Evolutionary conservation across 1,284 basidiomycete genomes (phyloP), one percentile per base, ranked within the genome.

Genomic region (Sporisorium iseilematis-ciliati): DNA sequence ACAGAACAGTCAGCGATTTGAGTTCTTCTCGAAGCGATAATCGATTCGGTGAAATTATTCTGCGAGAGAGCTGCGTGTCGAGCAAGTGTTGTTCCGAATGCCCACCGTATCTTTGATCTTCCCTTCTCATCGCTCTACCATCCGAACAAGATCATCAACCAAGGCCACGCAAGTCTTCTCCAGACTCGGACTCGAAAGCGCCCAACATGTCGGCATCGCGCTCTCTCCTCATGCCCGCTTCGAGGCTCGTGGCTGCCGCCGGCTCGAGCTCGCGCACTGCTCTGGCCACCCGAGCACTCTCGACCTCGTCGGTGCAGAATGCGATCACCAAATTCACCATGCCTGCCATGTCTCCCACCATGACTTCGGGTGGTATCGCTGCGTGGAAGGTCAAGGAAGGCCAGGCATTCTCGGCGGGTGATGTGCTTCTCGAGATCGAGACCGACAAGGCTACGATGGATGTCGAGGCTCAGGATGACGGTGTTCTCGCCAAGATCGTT

Each of bases 381-480:
- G 23, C 64, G 18, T 86, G 83, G 82, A 85, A 86, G 79, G 80
- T 86, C 71, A 85, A 86, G 72, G 84, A 85, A 53, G 86, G 86
- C 29, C 79, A 86, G 29, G 53, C 71, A 3, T 87, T 87, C 78
- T 74, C 58, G 20, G 90, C 92, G 8, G 95, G 96, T 43, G 96
- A 99, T 81, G 95, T 99, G 69, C 88, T 96, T 53, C 90, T 96
- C 55, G 95, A 98, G 88, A 93, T 99, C 84, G 94, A 84, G 57
- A 83, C 81, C 42, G 79, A 83, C 71, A 84, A 83, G 73, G 85
- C 85, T 2, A 81, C 82, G 49, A 86, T 87, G 73, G 86, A 87
- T 58, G 86, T 87, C 43, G 86, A 87, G 78, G 86, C 86, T 25
- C 85, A 86, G 67, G 86, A 87, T 38, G 86, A 87, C 63, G 86